These are phyloP conservation scores for Zalaria sp. DNA, from an alignment of 2,329 filamentous ascomycete species.

Conservation along the genomic window DNA sequence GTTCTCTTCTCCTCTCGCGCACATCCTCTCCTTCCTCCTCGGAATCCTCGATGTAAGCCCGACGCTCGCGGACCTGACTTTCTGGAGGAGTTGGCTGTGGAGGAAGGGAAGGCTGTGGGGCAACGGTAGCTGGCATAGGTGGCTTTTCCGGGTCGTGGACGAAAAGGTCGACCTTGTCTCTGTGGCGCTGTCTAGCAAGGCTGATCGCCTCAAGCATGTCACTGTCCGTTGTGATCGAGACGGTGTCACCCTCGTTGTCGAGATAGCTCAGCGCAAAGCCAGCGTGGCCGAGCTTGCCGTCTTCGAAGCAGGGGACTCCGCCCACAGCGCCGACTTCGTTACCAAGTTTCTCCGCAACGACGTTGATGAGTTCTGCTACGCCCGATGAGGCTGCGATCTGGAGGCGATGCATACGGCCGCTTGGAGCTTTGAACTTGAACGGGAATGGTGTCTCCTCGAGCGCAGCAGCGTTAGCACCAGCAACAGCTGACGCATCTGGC, in stretches of 20 bases:
- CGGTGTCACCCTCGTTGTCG: slow-evolving; percentile 91
- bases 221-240: slow-evolving; percentile 91
- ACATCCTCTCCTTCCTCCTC: slow-evolving; percentile 36
- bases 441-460: slow-evolving; percentile 66
- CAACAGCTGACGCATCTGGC: slow-evolving; percentile 51
- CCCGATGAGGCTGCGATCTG: slow-evolving; percentile 73
- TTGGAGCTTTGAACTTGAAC: slow-evolving; percentile 98
- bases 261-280: slow-evolving; percentile 92
- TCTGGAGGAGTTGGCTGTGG: slow-evolving; percentile 37
- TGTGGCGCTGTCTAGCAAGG: slow-evolving; percentile 60
- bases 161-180: slow-evolving; percentile 93
- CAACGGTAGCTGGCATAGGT: slow-evolving; percentile 52
- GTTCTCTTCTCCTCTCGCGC: slow-evolving; percentile 27
- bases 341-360: slow-evolving; percentile 74
- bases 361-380: slow-evolving; percentile 61
- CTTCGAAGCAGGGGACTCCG: slow-evolving; percentile 61
- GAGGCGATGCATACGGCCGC: slow-evolving; percentile 82
- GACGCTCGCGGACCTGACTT: slow-evolving; percentile 32
- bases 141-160: slow-evolving; percentile 87
- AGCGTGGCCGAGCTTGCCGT: slow-evolving; percentile 59
- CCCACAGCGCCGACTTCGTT: slow-evolving; percentile 71
- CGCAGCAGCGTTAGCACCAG: slow-evolving; percentile 39
- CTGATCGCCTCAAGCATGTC: slow-evolving; percentile 83
- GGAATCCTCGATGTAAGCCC: slow-evolving; percentile 28
- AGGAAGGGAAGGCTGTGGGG: slow-evolving; percentile 42